Percentiles rank a stretch among this genome's conserved stretches.
These are phyloP conservation scores for Fusarium buharicum DNA, from an alignment of 2,329 filamentous ascomycete species.

Conservation along the genomic window DNA sequence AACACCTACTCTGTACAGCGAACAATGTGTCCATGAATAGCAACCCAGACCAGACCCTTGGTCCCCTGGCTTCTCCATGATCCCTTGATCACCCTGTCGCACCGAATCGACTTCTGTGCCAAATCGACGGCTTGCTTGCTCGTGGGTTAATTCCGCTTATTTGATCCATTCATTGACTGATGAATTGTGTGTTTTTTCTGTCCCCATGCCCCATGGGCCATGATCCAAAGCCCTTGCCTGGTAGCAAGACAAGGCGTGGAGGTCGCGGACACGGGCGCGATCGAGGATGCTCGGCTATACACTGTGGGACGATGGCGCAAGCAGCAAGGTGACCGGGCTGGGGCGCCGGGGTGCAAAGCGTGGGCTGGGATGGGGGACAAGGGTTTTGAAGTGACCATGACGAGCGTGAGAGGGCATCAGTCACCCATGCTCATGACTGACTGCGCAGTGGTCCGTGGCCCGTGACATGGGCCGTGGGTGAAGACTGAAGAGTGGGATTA, in stretches of 20 bases:
- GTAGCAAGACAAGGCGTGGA: conserved; percentile 45
- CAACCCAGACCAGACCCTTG: conserved; percentile 18
- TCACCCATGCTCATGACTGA: conserved; percentile 21
- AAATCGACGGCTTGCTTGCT: conserved; percentile 32
- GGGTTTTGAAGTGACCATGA: conserved; percentile 43
- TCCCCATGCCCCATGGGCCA: conserved; percentile 19
- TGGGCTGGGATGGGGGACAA: conserved; percentile 39
- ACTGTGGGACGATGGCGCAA: conserved; percentile 49
- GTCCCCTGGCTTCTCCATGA: conserved; percentile 24
- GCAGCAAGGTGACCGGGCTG: conserved; percentile 41
- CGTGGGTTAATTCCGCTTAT: conserved; percentile 3
- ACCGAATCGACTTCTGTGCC: conserved; percentile 33
- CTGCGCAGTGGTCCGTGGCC: conserved; percentile 29
- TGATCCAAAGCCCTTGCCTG: conserved; percentile 32
- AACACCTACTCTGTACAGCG: conserved; percentile 7
- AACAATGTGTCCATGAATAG: conserved; percentile 25
- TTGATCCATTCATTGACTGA: too few relatives aligned
- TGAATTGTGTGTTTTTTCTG: not conserved
- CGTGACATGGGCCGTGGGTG: conserved; percentile 35
- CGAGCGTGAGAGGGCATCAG: conserved; percentile 38
- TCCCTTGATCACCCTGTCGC: conserved; percentile 31
- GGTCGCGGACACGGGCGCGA: conserved; percentile 42
- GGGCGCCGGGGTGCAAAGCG: conserved; percentile 40
- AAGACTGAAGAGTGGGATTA: conserved; percentile 41
- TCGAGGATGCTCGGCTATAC: conserved; percentile 46